These are phyloP conservation scores for Hydnum rufescens DNA, from an alignment of 768 basidiomycete genomes.

Conservation along the genomic window DNA sequence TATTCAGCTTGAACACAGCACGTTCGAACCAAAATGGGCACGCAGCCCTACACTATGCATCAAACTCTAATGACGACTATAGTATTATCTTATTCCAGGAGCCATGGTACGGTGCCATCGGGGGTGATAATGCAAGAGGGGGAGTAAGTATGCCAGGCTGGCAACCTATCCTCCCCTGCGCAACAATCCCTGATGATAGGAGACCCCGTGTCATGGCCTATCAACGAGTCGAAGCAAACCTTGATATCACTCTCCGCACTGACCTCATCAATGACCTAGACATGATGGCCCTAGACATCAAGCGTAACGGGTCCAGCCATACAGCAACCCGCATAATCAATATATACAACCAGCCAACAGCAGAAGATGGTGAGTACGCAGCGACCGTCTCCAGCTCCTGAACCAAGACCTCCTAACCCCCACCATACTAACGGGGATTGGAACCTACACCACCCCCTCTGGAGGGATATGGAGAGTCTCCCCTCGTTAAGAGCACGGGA, in stretches of 20 bases:
- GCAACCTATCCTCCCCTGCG: slow-evolving; percentile 2
- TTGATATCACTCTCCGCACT: slow-evolving; percentile 1
- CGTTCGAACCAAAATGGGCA: not conserved
- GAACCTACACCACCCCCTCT: slow-evolving; percentile 4
- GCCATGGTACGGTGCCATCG: not conserved
- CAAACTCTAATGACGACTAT: not conserved
- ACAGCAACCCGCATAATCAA: not conserved
- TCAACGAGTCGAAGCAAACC: not conserved
- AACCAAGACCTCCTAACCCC: not conserved
- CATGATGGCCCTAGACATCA: not conserved
- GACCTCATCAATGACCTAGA: slow-evolving; percentile 5
- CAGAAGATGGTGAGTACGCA: not conserved
- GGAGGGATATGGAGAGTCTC: not conserved
- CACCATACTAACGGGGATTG: slow-evolving; percentile 4
- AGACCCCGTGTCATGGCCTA: slow-evolving; percentile 4
- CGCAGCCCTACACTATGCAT: not conserved
- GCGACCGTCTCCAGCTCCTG: not conserved
- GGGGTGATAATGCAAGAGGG: not conserved
- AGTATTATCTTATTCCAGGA: not conserved
- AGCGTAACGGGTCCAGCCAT: not conserved
- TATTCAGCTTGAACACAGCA: not conserved
- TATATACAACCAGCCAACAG: slow-evolving; percentile 1
- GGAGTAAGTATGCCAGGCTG: not conserved
- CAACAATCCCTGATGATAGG: not conserved
- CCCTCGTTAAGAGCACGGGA: not conserved